phyloP scores from a whole-genome alignment of 768 basidiomycete species.

The Leccinum subgranulosum region DNA sequence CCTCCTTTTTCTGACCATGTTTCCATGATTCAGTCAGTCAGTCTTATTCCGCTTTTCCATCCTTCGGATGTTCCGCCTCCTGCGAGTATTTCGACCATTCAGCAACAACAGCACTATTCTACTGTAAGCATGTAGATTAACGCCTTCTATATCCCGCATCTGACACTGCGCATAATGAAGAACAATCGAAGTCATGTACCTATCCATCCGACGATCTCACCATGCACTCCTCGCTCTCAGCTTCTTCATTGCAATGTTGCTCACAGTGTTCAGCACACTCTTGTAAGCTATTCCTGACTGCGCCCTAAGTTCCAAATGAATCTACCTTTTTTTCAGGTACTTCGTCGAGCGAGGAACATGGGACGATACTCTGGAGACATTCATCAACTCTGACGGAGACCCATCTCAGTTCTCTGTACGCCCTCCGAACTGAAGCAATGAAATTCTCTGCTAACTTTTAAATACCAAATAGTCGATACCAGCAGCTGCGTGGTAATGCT shows the following conservation, averaged over 20 bases:
- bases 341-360: conserved; percentile 90
- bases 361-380: conserved; percentile 76
- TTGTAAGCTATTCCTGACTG: conserved; percentile 44
- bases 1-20: neutral
- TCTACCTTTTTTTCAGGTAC: conserved; percentile 45
- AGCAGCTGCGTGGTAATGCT: conserved; percentile 69
- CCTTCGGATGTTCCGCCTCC: conserved; percentile 81
- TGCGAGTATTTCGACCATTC: conserved; percentile 90
- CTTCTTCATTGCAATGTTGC: conserved; percentile 86
- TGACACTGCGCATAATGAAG: conserved; percentile 33
- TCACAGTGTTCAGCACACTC: conserved; percentile 85
- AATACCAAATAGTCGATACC: conserved; percentile 52
- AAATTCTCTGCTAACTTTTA: neutral
- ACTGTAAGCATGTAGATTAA: conserved; percentile 48
- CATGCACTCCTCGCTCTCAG: conserved; percentile 83
- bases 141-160: neutral
- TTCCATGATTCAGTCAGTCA: conserved; percentile 43
- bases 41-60: conserved; percentile 90
- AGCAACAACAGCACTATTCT: conserved; percentile 78
- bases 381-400: conserved; percentile 83
- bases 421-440: neutral
- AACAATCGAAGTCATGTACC: conserved; percentile 91
- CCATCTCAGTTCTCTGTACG: conserved; percentile 73
- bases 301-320: neutral
- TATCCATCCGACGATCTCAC: conserved; percentile 80